Percentiles rank a stretch among this genome's conserved stretches.
Conservation (phyloP, 139 green algal species). For the Picochlorum sp. region DNA sequence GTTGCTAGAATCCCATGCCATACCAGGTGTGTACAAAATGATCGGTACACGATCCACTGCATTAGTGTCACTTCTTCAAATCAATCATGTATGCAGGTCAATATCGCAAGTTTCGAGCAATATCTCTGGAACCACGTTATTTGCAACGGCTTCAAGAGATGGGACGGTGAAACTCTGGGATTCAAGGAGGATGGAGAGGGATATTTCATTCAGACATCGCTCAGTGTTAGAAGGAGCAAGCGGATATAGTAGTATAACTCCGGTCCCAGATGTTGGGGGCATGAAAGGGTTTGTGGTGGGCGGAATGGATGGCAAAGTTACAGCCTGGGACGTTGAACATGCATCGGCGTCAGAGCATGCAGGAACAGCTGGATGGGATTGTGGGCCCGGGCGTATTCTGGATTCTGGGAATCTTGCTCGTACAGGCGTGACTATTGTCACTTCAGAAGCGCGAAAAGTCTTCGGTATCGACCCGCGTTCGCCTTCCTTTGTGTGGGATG, state of each 20-base stretch:
- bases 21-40: background rate
- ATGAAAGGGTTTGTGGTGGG: conserved; percentile 51
- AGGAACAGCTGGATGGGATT: background rate
- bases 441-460: conserved; percentile 24
- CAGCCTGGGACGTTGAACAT: conserved; percentile 81
- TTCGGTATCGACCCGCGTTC: conserved; percentile 64
- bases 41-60: too few relatives aligned
- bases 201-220: conserved; percentile 74
- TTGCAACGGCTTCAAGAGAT: conserved; percentile 73
- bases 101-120: background rate
- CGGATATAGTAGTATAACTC: conserved; percentile 32
- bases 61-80: too few relatives aligned
- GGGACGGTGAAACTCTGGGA: conserved; percentile 90
- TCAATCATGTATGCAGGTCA: background rate
- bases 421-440: background rate
- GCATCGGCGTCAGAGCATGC: conserved; percentile 10
- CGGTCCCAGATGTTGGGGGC: conserved; percentile 41
- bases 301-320: conserved; percentile 56
- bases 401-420: background rate
- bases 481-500: conserved; percentile 43
- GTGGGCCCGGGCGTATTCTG: background rate
- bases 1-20: background rate
- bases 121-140: conserved; percentile 46
- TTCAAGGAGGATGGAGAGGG: conserved; percentile 68
- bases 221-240: conserved; percentile 71